phyloP scores from a whole-genome alignment of 805 yeast species.

The Sungouiella thailandica region DNA sequence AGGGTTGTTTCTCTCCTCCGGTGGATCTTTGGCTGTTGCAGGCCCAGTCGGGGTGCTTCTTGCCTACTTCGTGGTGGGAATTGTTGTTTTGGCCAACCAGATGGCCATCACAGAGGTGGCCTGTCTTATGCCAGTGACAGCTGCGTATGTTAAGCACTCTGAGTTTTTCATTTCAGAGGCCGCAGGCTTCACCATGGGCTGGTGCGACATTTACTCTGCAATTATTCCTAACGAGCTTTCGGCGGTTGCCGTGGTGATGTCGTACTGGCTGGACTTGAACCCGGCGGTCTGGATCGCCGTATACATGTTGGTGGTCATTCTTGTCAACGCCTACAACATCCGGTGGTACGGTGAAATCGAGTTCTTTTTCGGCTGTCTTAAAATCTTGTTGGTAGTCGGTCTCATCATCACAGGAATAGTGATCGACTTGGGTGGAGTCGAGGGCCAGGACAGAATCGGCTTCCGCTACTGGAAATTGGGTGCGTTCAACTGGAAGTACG shows the following conservation, averaged over 20 bases:
- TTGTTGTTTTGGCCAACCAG: constrained; percentile 35
- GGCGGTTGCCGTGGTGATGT: constrained; percentile 22
- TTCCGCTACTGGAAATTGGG: constrained; percentile 41
- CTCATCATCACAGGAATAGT: constrained; percentile 1
- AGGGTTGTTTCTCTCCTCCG: constrained; percentile 54
- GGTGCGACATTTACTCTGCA: constrained; percentile 32
- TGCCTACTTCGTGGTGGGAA: constrained; percentile 18
- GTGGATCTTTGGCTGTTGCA: constrained; percentile 44
- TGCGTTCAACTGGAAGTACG: constrained; percentile 25
- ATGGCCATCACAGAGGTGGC: constrained; percentile 36
- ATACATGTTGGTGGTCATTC: constrained; percentile 16
- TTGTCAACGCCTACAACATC: constrained; percentile 31
- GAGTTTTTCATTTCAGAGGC: constrained; percentile 41
- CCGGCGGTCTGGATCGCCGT: constrained; percentile 23
- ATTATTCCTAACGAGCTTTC: constrained; percentile 37
- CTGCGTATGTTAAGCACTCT: constrained; percentile 31
- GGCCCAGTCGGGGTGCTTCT: constrained; percentile 31
- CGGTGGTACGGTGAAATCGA: constrained; percentile 27
- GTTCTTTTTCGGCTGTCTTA: constrained; percentile 21
- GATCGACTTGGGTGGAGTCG: constrained; percentile 9
- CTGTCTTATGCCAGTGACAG: constrained; percentile 34
- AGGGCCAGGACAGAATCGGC: constrained; percentile 20
- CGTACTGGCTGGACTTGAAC: constrained; percentile 21
- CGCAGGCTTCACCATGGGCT: constrained; percentile 44
- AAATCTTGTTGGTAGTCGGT: constrained; percentile 20